Base-by-base conservation (phyloP, 495 filamentous ascomycete species). In the Hypoxylon fragiforme region DNA sequence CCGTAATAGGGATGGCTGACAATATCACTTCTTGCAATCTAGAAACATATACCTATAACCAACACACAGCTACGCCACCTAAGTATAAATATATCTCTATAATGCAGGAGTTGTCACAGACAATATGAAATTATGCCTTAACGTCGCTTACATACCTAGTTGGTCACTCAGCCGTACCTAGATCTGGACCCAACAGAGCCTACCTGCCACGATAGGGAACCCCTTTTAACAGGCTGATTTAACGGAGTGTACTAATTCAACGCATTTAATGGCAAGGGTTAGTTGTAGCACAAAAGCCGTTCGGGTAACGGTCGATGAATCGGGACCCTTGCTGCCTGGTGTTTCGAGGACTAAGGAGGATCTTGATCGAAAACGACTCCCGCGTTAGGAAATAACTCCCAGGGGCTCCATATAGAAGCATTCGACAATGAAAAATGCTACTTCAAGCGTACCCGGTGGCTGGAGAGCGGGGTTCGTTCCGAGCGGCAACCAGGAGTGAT, bases 321-420 rank as follows among this genome's bases (percentile, higher is more conserved):
- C 32, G 34, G 41, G 28, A 28, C 14, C 22, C 31, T 47, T 38
- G 20, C 28, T 37, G 39, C 32, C 44, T 21, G 40, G 20, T 22
- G 57, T 61, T 61, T 61, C 51, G 57, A 51, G 44, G n/a, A 46
- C 57, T 44, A 50, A 61, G 45, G 42, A 47, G 51, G 57, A 61
- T 55, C 30, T 20, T 21, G 22, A 41, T 48, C 30, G 44, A 56
- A 60, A 61, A 61, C 51, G 11, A 21, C 36, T 47, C 19, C 46
- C 31, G 26, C 41, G 44, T 32, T 40, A n/a, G n/a, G 40, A 43
- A 38, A 47, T 30, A 18, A 21, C 18, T 32, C 39, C 41, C 50
- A 44, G 40, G 39, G 12, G 35, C 57, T 51, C 40, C 38, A 55
- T 54, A 61, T 56, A 61, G 51, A 46, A 55, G 51, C 28, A 14